A percentile compares a stretch with the other conserved stretches of the same genome.
These are phyloP conservation scores for Neofusicoccum kwambonambiense DNA, from an alignment of 2,329 filamentous ascomycete species.

Conservation along the genomic window DNA sequence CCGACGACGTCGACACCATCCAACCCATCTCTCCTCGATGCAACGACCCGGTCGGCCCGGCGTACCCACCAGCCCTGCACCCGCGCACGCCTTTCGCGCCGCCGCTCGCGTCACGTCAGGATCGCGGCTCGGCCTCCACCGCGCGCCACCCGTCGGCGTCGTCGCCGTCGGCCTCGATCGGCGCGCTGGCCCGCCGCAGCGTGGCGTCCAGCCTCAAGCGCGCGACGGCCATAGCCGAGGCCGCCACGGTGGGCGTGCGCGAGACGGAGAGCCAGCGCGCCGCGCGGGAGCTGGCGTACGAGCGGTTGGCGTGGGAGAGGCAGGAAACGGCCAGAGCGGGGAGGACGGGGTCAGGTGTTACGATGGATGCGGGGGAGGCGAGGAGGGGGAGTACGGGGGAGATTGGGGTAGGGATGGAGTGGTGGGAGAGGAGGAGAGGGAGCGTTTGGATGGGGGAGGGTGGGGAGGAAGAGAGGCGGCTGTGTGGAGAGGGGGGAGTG, in stretches of 20 bases:
- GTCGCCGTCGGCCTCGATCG: not conserved
- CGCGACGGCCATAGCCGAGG: slow-evolving; percentile 17
- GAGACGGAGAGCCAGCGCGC: slow-evolving; percentile 30
- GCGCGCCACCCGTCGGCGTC: not conserved
- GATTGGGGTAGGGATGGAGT: not conserved
- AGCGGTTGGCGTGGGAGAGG: slow-evolving; percentile 40
- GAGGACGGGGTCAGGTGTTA: not conserved
- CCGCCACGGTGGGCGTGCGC: slow-evolving; percentile 32
- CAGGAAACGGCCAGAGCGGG: slow-evolving; percentile 22
- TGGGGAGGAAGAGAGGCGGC: no score
- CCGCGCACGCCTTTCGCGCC: not conserved
- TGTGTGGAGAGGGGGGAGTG: no score
- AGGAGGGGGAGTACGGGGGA: no score
- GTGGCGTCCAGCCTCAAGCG: slow-evolving; percentile 10
- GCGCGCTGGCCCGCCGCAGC: slow-evolving; percentile 12
- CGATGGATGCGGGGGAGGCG: no score
- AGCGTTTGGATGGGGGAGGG: not conserved
- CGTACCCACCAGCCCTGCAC: not conserved
- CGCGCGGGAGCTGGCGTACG: slow-evolving; percentile 37
- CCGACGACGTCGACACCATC: not conserved
- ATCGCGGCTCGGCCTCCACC: not conserved
- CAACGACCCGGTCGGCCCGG: not conserved
- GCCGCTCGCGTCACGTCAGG: not conserved
- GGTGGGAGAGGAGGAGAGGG: not conserved
- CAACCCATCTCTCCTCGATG: not conserved